Base-by-base conservation (phyloP, 202 grass and related monocot species). In the Thinopyrum obtusiflorum region DNA sequence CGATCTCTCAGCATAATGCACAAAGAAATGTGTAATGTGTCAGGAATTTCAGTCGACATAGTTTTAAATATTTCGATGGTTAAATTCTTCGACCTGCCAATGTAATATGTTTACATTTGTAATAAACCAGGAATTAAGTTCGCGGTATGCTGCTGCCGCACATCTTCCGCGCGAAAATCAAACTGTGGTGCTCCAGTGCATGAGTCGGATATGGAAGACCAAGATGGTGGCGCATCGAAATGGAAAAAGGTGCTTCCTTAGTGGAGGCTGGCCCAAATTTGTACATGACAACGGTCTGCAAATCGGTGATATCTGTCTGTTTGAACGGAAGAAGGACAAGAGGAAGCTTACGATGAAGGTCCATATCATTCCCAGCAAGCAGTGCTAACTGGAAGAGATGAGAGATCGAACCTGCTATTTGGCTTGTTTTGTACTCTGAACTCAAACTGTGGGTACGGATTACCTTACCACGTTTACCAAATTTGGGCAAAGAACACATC, bases 281-380 rank as follows among this genome's bases (percentile, higher is more conserved):
- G 87, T n/a, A 40, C 25, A 13, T 17, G 84, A 91, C 44, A 97
- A 90, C 68, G 75, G 46, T 68, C 68, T 97, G 53, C 51, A 80
- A 40, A 21, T 85, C 1, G 87, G 87, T 9, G 89, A 97, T 73
- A 47, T 94, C 64, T 94, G 83, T 62, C 73, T 90, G 15, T 90
- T 94, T 8, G 94, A 97, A 63, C 0, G 9, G 55, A 86, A 62
- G 49, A 76, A 79, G 65, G 82, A 57, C 61, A 23, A 68, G 44
- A 75, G 35, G 12, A 51, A 21, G 31, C n/a, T 74, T 84, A 88
- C 75, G 25, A 88, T 93, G 78, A 63, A 13, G 63, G 79, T 91
- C 73, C 85, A 90, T 59, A 71, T 91, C 57, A 81, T 88, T 61
- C 57, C 63, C 47, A 81, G 39, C 17, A 67, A 82, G 28, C 36